Base-by-base conservation (phyloP, 495 filamentous ascomycete genomes). In the Aspergillus nidulans region DNA sequence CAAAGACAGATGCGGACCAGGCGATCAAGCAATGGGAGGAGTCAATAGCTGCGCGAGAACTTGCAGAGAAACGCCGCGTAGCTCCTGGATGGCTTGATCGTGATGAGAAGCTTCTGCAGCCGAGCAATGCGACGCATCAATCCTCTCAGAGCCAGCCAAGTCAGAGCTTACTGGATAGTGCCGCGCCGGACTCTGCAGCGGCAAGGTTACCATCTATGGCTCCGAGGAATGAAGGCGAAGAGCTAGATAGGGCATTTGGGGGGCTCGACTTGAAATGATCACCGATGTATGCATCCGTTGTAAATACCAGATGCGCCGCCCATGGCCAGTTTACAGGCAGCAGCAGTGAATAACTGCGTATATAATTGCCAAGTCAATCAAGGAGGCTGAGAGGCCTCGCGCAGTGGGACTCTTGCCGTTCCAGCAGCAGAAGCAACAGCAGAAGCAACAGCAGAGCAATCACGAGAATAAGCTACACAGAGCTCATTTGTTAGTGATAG, bases 71-170 rank as follows among this genome's bases (percentile, higher is more conserved):
- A 78, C 70, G 94, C 49, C 78, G 91, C 18, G 79, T 96, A 30
- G 94, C 94, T 38, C 94, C 94, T 15, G 94, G 94, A 1, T 98
- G 92, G 89, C 71, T 98, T 62, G 94, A 98, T 67, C 87, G 89
- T 32, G 89, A 96, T 24, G 85, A 88, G 66, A 81, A 88, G 62
- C 72, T 98, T 51, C 68, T 98, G 43, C 84, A 92, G 72, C 94
- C 94, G 4, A 70, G 57, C 40, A 60, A 64, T 28, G 53, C 66
- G 30, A 30, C 24, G 15, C 61, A 58, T 6, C 55, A 55, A 9
- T 51, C 42, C 3, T 18, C 51, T 0, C 46, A 50, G 13, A 61
- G 57, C n/a, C 50, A 75, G 49, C 64, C 63, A 60, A 65, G 71
- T 49, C 60, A 58, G 38, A 82, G 74, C 60, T 62, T 81, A 25